Evolutionary conservation across 176 grass and related monocot species (phyloP).

Genomic region (Tuctoria greenei): DNA sequence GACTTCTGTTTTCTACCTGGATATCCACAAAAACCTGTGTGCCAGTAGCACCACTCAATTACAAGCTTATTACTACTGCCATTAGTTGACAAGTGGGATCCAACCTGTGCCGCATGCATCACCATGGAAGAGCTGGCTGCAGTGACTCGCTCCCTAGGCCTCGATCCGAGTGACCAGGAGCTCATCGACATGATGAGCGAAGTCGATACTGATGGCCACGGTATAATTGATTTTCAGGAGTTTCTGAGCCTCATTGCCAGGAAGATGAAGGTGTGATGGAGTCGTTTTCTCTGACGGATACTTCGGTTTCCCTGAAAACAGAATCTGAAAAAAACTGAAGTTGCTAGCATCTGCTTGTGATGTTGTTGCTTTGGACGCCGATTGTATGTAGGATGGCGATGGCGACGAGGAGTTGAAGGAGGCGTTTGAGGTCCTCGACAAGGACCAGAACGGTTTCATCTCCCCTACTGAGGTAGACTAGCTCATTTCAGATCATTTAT

Average conservation of each 20-base stretch:
- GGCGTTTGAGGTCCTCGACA: conserved; percentile 81
- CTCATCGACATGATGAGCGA: conserved; percentile 78
- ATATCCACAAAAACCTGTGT: conserved; percentile 3
- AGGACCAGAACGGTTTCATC: conserved; percentile 78
- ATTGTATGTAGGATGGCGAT: conserved; percentile 55
- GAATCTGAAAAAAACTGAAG: conserved; percentile 1
- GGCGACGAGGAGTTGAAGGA: conserved; percentile 71
- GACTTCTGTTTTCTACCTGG: background rate
- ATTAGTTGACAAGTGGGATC: background rate
- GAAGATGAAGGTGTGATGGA: conserved; percentile 56
- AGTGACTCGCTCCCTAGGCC: conserved; percentile 56
- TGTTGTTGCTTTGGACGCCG: background rate
- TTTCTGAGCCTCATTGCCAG: conserved; percentile 57
- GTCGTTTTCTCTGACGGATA: background rate
- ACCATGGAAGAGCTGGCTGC: conserved; percentile 61
- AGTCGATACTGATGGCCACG: conserved; percentile 71
- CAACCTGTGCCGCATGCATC: conserved; percentile 43
- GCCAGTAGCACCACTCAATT: background rate
- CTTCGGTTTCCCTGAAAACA: background rate
- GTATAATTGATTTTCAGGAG: conserved; percentile 76
- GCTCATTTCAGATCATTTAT: background rate
- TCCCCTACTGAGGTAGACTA: conserved; percentile 60
- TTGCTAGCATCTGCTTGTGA: background rate
- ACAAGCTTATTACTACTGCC: background rate
- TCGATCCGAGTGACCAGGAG: conserved; percentile 59